A percentile compares a stretch with the other conserved stretches of the same genome.
Conservation (phyloP, 257 asterid species). For the Gentiana macrophylla region DNA sequence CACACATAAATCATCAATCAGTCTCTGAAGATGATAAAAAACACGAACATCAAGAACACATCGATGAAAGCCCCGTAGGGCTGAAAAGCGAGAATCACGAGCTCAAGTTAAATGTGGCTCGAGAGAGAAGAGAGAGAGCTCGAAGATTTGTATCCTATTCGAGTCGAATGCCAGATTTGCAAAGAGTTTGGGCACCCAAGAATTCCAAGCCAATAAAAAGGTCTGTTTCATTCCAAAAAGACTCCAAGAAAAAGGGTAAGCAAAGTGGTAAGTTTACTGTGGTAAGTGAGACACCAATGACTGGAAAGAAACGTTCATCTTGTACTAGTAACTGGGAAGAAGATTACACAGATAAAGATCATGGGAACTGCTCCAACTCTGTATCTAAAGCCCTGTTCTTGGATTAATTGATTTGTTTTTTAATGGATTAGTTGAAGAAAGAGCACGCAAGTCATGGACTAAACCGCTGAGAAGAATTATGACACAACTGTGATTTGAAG, state of each 20-base stretch:
- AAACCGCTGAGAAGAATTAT: no score
- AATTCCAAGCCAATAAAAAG: slow-evolving; percentile 41
- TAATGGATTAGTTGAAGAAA: no score
- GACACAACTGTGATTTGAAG: no score
- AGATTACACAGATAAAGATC: slow-evolving; percentile 17
- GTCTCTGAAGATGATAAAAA: slow-evolving; percentile 45
- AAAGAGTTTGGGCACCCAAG: slow-evolving; percentile 89
- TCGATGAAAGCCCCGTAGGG: slow-evolving; percentile 19
- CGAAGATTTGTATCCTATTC: slow-evolving; percentile 39
- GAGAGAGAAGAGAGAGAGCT: slow-evolving; percentile 62
- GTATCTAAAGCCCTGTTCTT: slow-evolving; percentile 81
- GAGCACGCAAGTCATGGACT: no score
- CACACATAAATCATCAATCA: slow-evolving; percentile 26
- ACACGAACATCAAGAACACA: slow-evolving; percentile 24
- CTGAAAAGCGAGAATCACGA: slow-evolving; percentile 33
- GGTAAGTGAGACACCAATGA: slow-evolving; percentile 75
- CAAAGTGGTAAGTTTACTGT: slow-evolving; percentile 28
- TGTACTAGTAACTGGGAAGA: slow-evolving; percentile 15
- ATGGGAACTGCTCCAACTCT: slow-evolving; percentile 23
- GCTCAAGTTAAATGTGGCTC: slow-evolving; percentile 63
- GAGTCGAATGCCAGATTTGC: slow-evolving; percentile 60
- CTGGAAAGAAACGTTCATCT: slow-evolving; percentile 31
- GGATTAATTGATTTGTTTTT: slow-evolving; percentile 16
- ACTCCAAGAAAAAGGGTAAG: slow-evolving; percentile 39
- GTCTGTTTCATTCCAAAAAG: slow-evolving; percentile 35